Base-by-base conservation (phyloP, 148 eudicot species). In the Camellia sinensis region DNA sequence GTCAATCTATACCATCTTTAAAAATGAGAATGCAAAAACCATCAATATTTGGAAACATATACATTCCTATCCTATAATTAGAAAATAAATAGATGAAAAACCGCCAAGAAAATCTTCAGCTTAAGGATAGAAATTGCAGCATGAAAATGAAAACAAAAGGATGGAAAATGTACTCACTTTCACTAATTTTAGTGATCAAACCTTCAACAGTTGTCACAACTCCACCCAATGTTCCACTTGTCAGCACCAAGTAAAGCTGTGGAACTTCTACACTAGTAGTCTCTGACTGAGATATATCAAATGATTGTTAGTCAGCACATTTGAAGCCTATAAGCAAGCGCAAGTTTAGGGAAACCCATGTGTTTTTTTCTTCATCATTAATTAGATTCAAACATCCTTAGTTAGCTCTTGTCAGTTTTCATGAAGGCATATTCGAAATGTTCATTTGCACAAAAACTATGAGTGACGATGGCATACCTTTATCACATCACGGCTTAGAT, bases 171-270 rank as follows among this genome's bases (percentile, higher is more conserved):
- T 52, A 88, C 98, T 89, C 81, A 96, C 99, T 92, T 81, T 92
- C 99, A 85, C 93, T 82, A 74, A 96, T 91, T 82, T 96, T 83
- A 57, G 92, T 86, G 69, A 96, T 91, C 85, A 96, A 84, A 80
- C 99, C 99, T 84, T 96, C 99, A 80, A 93, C 84, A 19, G 98
- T 96, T 69, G 99, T 96, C 74, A 96, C 99, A 56, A 89, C 79
- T 81, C 99, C 99, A 82, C 99, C 99, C 87, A 96, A 83, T 44
- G 98, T 93, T 85, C 99, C 99, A 83, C 97, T 87, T 48, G 86
- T 78, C 54, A 96, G 89, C 90, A 93, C 99, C 89, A 96, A 81
- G 76, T 93, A 95, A 79, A 96, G 87, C 84, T 96, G 98, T 40
- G 97, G 99, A 67, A 96, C 91, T 77, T 63, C 81, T 68, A 96